Evolutionary conservation across 73 alveolate species (phyloP).

Genomic region (Stentor coeruleus): DNA sequence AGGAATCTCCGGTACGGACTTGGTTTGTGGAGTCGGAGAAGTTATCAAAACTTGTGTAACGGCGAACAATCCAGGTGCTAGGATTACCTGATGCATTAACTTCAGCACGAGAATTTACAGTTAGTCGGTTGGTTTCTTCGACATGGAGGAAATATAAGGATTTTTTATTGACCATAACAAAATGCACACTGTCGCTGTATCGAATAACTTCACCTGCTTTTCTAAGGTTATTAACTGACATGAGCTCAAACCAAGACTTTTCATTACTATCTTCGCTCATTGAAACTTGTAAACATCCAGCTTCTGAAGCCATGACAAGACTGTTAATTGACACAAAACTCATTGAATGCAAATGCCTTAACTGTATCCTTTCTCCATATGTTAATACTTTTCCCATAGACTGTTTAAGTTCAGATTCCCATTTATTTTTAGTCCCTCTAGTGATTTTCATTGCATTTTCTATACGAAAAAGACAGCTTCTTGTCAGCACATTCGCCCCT

Average conservation of each 20-base stretch:
- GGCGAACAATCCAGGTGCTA: not conserved
- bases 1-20: constrained; percentile 19
- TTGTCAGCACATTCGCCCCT: not conserved
- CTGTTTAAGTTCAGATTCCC: not conserved
- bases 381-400: constrained; percentile 9
- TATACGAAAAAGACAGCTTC: constrained; percentile 20
- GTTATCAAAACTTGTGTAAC: not conserved
- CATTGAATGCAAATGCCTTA: constrained; percentile 7
- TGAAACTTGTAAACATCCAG: constrained; percentile 17
- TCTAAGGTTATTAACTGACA: not conserved
- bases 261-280: not conserved
- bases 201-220: not conserved
- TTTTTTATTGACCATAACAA: not conserved
- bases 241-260: constrained; percentile 4
- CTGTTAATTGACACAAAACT: not conserved
- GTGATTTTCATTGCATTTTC: constrained; percentile 23
- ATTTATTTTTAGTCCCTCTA: not conserved
- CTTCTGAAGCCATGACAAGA: constrained; percentile 1
- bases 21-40: not conserved
- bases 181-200: not conserved
- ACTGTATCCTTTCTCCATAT: constrained; percentile 19
- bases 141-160: constrained; percentile 2
- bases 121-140: not conserved
- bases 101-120: not conserved
- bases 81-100: not conserved